A percentile compares a stretch with the other conserved stretches of the same genome.
phyloP scores from a whole-genome alignment of 2,329 filamentous ascomycete genomes.

The Hymenoscyphus salicellus region DNA sequence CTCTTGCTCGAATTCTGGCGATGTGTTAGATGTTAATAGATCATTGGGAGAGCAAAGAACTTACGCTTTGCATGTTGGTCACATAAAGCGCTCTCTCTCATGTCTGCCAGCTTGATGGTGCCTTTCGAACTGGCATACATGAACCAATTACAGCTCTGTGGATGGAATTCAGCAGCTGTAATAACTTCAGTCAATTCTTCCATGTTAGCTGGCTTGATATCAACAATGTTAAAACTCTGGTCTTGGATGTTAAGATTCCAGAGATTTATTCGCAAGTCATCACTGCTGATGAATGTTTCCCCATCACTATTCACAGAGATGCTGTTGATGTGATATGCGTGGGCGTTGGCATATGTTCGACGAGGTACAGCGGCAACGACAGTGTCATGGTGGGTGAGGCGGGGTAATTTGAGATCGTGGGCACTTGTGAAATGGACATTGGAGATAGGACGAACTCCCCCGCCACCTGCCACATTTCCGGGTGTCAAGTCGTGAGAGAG shows the following conservation, averaged over 20 bases:
- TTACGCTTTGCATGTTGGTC: constrained; percentile 92
- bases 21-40: constrained; percentile 7
- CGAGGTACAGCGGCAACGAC: constrained; percentile 95
- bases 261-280: constrained; percentile 94
- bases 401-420: constrained; percentile 84
- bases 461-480: constrained; percentile 64
- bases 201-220: constrained; percentile 99
- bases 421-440: constrained; percentile 74
- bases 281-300: constrained; percentile 98
- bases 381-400: constrained; percentile 96
- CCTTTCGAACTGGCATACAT: constrained; percentile 99
- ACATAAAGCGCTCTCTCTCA: constrained; percentile 94
- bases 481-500: constrained; percentile 91
- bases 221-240: constrained; percentile 99
- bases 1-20: constrained; percentile 92
- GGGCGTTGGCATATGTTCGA: constrained; percentile 95
- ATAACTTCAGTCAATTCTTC: constrained; percentile 99
- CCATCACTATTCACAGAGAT: constrained; percentile 99
- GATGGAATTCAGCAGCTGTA: constrained; percentile 96
- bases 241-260: constrained; percentile 99
- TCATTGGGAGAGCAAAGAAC: constrained; percentile 12
- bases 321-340: constrained; percentile 99
- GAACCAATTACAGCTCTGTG: constrained; percentile 97
- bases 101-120: constrained; percentile 97
- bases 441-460: constrained; percentile 69